Base-by-base conservation (phyloP, 371 early-diverging fungal species). In the Mucor saturninus region DNA sequence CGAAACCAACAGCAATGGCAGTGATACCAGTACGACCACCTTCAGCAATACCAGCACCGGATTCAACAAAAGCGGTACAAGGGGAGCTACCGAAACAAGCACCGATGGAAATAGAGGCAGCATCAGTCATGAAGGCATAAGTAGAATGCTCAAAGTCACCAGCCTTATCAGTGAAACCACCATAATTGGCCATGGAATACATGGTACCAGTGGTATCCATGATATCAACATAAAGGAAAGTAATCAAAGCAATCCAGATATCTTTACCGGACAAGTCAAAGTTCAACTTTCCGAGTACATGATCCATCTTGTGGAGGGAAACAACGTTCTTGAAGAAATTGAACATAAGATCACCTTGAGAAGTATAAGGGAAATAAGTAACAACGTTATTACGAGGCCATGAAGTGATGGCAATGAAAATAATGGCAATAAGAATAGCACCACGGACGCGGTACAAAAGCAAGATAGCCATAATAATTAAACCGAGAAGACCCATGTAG, bases 161-260 rank as follows among this genome's bases (percentile, higher is more conserved):
- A 11, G 82, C 81, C 63, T 79, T 81, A 62, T 90, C 83, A 69
- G 85, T 86, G 71, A 87, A 88, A n/a, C 91, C 92, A 69, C 87
- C 91, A 72, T 91, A 93, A 51, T 81, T 80, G n/a, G 90, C 90
- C 87, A 92, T 90, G 8, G 90, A 89, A 57, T 87, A 91, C 80
- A 93, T 71, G 10, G 89, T 90, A 15, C 91, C 91, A 2, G 92
- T 92, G 56, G 89, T 86, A 67, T 92, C 92, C 69, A 93, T 73
- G 52, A 93, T 89, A 68, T 93, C 93, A 52, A 93, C 91, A 59
- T 90, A 91, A 28, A 92, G 72, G 72, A 93, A 89, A 1, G 92
- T 93, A 54, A 93, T 83, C 61, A 93, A 74, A 10, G 92, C 91
- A 58, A 91, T 75, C 93, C 93, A 93, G 39, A 91, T 79, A 38